Evolutionary conservation across 768 basidiomycete genomes (phyloP), one percentile per base, ranked within the genome.

Genomic region (Termitomyces sp.): DNA sequence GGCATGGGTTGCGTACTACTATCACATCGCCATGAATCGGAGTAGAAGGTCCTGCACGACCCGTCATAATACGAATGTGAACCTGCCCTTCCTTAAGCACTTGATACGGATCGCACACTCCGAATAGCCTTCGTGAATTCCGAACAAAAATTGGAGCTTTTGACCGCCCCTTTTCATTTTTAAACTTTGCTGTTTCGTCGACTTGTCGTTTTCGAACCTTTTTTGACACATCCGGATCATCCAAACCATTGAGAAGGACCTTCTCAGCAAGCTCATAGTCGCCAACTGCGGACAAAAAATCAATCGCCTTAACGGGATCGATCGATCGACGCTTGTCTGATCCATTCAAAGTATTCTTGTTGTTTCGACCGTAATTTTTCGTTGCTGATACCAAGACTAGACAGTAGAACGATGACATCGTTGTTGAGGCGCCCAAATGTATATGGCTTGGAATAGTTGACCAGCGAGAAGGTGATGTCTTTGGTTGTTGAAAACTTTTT

Each of bases 361-460:
- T 87, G 86, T 63, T 85, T 87, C 1, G 69, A 69, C 6, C 83
- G 66, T 3, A 88, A 65, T 7, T 73, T 77, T 49, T 84, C 83
- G 54, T 80, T 75, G 1, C 80, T 73, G 44, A 87, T 72, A 0
- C 86, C 86, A 5, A 89, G 79, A 54, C 84, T 83, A 1, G 84
- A 81, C 4, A 88, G 74, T 8, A 88, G 80, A 32, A 83, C 81
- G 17, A 87, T 82, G 63, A 87, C 80, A 53, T 87, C 86, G 66
- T 86, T 86, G 66, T 89, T 89, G 31, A 89, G 73, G 6, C 86
- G 77, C 0, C 82, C 85, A 60, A 85, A 88, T 0, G 83, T 72
- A 53, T 83, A 87, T 1, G 85, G 86, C 48, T 73, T 77, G 2
- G 87, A 87, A 62, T 82, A 75, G 32, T 80, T 83, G 7, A 88